Evolutionary conservation across 2,329 filamentous ascomycete genomes (phyloP).

Genomic region (Phaeosphaeriaceae sp.): DNA sequence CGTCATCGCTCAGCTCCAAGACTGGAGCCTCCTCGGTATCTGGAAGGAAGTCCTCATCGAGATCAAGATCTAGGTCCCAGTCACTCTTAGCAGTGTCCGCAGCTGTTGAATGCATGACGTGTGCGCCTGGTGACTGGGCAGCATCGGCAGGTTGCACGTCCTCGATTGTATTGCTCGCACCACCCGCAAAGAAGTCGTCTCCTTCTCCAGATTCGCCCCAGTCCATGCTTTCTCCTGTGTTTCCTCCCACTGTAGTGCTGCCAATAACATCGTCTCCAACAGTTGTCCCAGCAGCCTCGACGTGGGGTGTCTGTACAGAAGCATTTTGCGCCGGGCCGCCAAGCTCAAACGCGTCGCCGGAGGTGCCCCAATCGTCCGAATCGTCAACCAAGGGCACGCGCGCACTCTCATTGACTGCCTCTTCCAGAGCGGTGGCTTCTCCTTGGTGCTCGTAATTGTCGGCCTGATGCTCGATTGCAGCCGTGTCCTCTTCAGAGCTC

Average conservation of each 20-base stretch:
- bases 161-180: conserved; percentile 21
- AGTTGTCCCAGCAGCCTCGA: conserved; percentile 40
- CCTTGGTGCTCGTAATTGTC: conserved; percentile 57
- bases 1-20: conserved; percentile 83
- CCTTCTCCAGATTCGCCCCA: conserved; percentile 45
- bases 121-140: conserved; percentile 23
- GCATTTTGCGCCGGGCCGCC: conserved; percentile 33
- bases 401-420: conserved; percentile 53
- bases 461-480: conserved; percentile 28
- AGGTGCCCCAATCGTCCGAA: conserved; percentile 44
- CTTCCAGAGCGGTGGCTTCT: conserved; percentile 53
- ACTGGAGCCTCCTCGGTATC: conserved; percentile 58
- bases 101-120: conserved; percentile 22
- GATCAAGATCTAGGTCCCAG: conserved; percentile 82
- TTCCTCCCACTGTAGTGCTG: conserved; percentile 38
- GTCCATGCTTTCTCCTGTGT: conserved; percentile 38
- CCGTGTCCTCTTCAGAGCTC: conserved; percentile 20
- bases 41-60: conserved; percentile 75
- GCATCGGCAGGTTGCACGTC: conserved; percentile 21
- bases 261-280: conserved; percentile 41
- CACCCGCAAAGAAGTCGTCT: conserved; percentile 39
- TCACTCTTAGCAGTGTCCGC: conserved; percentile 64
- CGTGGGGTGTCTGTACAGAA: conserved; percentile 26
- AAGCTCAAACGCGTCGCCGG: conserved; percentile 42
- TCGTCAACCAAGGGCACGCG: conserved; percentile 52